These are phyloP conservation scores for Recurvomyces mirabilis DNA, from an alignment of 495 filamentous ascomycete species.

Conservation along the genomic window DNA sequence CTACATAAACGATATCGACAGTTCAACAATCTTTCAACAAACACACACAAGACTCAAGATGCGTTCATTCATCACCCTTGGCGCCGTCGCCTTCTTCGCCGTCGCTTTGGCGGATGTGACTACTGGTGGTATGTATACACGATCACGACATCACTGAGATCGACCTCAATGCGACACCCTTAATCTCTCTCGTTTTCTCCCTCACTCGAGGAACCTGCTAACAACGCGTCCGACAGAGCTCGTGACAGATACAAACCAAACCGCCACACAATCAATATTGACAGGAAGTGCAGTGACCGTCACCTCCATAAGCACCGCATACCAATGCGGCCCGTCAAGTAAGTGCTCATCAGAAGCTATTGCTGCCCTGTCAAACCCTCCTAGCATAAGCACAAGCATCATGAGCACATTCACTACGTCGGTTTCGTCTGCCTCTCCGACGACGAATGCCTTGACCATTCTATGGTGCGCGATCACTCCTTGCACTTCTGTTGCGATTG, in stretches of 20 bases:
- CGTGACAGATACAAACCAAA: background rate
- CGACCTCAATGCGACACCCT: too few relatives aligned
- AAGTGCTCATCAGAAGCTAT: conserved; percentile 6
- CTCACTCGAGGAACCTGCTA: too few relatives aligned
- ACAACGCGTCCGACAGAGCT: conserved; percentile 2
- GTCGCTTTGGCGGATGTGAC: conserved; percentile 6
- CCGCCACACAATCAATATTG: background rate
- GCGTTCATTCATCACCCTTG: conserved; percentile 2
- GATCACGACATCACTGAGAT: too few relatives aligned
- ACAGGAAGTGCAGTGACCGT: conserved; percentile 2
- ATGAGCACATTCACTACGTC: background rate
- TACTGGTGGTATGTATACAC: too few relatives aligned
- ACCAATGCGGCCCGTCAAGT: conserved; percentile 4
- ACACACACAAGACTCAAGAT: background rate
- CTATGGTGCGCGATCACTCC: conserved; percentile 2
- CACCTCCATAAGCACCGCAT: background rate
- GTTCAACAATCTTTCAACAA: too few relatives aligned
- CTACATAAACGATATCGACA: too few relatives aligned
- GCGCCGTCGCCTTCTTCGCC: conserved; percentile 2
- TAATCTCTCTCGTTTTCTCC: too few relatives aligned
- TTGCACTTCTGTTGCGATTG: conserved; percentile 1
- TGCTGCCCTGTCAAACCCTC: conserved; percentile 6
- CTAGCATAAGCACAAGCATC: conserved; percentile 2
- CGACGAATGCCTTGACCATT: background rate
- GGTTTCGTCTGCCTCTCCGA: background rate